Evolutionary conservation across 192 early-diverging fungal genomes (phyloP), one percentile per base, ranked within the genome.

Genomic region (Gamsiella multidivaricata): DNA sequence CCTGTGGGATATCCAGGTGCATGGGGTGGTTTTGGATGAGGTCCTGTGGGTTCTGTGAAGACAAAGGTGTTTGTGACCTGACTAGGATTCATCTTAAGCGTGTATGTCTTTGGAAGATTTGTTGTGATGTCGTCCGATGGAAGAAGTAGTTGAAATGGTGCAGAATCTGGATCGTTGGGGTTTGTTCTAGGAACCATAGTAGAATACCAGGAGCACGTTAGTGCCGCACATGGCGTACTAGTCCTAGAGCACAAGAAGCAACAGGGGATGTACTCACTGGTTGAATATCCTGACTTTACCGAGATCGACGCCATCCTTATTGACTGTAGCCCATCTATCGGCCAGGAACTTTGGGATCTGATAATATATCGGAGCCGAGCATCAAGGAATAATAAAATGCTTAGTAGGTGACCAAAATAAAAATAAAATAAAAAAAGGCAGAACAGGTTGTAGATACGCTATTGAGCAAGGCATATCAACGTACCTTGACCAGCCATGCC

Each of bases 401-500:
- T 41, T n/a, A 17, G 17, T 43, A 8, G 10, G 29, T 14, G 39
- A 41, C 14, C 39, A 9, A 18, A 18, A 18, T 18, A 18, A 46
- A 18, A 18, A n/a, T 9, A 37, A 14, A 12, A 32, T 15, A 49
- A 37, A 57, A 51, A 31, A 12, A 29, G 18, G n/a, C 45, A 2
- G 28, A 3, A 52, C 1, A 15, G 53, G 36, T 29, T 5, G 9
- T 25, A 11, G 10, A 34, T 9, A 31, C 25, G 6, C n/a, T n/a
- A n/a, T n/a, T n/a, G n/a, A n/a, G 4, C 20, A 46, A 46, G n/a
- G 45, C 9, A 41, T 7, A 14, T 14, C 39, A 14, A 17, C 12
- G 52, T 81, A 85, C 87, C 76, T 98, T 98, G 34, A 97, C 95
- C 9, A 97, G 88, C 96, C 96, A 97, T 18, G 94, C 90, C 75